Evolutionary conservation across 345 rosid genomes (phyloP), one percentile per base, ranked within the genome.

Genomic region (Camelina hispida): DNA sequence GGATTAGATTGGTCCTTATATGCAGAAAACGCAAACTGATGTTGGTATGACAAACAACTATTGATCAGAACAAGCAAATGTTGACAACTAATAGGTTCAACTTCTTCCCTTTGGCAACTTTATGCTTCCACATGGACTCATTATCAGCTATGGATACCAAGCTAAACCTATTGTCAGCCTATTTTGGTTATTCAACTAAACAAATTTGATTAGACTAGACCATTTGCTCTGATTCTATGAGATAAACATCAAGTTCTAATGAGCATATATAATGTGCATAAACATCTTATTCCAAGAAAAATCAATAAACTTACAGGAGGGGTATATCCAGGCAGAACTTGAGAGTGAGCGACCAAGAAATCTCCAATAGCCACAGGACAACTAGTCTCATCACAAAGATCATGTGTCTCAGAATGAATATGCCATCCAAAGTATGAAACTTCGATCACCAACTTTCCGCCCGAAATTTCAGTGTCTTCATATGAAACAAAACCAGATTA

Each of bases 371-470:
- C 44, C 13, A 92, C 93, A 13, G 96, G 97, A 84, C 97, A 89
- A 34, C 79, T 83, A 5, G 99, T 95, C 87, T 92, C 94, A 10
- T 71, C 76, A 44, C 96, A 87, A 68, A 95, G 97, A 72, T 90
- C 83, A 81, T 90, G 92, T 17, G 86, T 84, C 87, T 95, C 98
- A 9, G 82, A 84, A 66, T 92, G 89, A 46, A 95, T 83, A 70
- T 83, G 91, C 86, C 86, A 87, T 69, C 96, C 93, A 62, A 95
- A 92, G 88, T 89, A 95, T 5, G 96, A 81, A 48, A 95, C 99
- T 38, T 89, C 93, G 8, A 95, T 89, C 72, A 74, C 86, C 82
- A 95, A 43, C 74, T 92, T 85, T 8, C 99, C 99, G 34, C 87
- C 86, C 6, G 86, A 62, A 20, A 95, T 87, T 43, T 44, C 75